phyloP scores from a whole-genome alignment of 495 filamentous ascomycete species.

The Neurospora sp. region DNA sequence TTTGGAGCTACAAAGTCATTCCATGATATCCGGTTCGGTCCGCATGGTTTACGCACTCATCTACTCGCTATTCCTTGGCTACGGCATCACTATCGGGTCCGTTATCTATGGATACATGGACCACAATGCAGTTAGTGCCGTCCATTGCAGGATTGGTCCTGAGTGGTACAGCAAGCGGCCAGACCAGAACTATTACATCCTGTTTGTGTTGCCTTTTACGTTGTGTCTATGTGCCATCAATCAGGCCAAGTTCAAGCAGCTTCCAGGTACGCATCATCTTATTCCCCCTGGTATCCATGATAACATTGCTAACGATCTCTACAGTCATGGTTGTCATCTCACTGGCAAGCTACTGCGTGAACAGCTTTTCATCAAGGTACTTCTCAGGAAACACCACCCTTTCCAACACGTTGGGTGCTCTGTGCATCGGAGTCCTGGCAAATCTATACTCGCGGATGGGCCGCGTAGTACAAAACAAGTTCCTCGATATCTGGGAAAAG shows the following conservation, averaged over 20 bases:
- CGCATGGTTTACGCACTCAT: conserved; percentile 96
- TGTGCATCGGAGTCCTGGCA: conserved; percentile 75
- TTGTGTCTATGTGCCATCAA: conserved; percentile 77
- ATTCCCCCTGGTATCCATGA: not conserved
- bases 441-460: conserved; percentile 81
- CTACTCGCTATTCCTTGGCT: conserved; percentile 92
- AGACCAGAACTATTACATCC: conserved; percentile 50
- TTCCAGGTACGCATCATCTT: conserved; percentile 57
- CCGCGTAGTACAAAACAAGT: conserved; percentile 24
- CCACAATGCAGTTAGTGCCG: conserved; percentile 57
- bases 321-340: conserved; percentile 66
- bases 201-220: conserved; percentile 76
- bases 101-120: conserved; percentile 81
- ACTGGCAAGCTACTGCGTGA: conserved; percentile 78
- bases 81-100: conserved; percentile 90
- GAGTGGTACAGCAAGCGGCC: conserved; percentile 41
- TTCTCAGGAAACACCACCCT: conserved; percentile 75
- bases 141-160: conserved; percentile 46
- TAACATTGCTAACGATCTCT: not conserved
- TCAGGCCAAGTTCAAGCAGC: conserved; percentile 82
- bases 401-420: conserved; percentile 72
- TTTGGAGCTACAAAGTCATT: conserved; percentile 78
- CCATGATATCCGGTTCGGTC: conserved; percentile 81
- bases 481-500: conserved; percentile 22
- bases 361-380: conserved; percentile 61